Percentiles rank a stretch among this genome's conserved stretches.
Evolutionary conservation across 371 early-diverging fungal genomes (phyloP).

Genomic region (Mortierella sp.): DNA sequence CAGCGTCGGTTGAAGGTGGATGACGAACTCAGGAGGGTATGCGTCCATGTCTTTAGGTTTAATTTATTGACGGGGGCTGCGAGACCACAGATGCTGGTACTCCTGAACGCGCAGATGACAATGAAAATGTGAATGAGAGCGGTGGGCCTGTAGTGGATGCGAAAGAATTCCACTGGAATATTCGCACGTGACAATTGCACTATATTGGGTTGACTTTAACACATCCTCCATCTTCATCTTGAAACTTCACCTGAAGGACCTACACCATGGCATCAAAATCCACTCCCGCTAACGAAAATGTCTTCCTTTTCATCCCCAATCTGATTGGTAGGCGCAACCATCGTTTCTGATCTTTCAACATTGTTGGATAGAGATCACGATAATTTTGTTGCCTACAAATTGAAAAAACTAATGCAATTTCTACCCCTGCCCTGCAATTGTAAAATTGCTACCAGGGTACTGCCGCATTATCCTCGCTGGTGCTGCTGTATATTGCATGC

Average conservation of each 20-base stretch:
- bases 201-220: not conserved
- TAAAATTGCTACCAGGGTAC: conserved; percentile 75
- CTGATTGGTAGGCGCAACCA: conserved; percentile 79
- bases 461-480: conserved; percentile 85
- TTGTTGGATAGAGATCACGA: not conserved
- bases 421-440: not conserved
- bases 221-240: conserved; percentile 13
- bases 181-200: not conserved
- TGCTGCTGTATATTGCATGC: conserved; percentile 81
- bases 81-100: not conserved
- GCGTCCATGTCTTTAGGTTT: conserved; percentile 64
- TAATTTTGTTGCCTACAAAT: not conserved
- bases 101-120: conserved; percentile 7
- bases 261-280: conserved; percentile 29
- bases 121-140: not conserved
- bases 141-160: not conserved
- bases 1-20: conserved; percentile 81
- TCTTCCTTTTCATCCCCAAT: conserved; percentile 92
- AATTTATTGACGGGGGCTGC: not conserved
- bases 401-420: not conserved
- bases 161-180: not conserved
- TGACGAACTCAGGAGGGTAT: conserved; percentile 77
- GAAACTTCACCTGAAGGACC: conserved; percentile 21
- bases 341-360: not conserved
- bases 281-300: conserved; percentile 64